Percentiles rank a stretch among this genome's conserved stretches.
Conservation (phyloP, 805 yeast species). For the Candida insectalens region DNA sequence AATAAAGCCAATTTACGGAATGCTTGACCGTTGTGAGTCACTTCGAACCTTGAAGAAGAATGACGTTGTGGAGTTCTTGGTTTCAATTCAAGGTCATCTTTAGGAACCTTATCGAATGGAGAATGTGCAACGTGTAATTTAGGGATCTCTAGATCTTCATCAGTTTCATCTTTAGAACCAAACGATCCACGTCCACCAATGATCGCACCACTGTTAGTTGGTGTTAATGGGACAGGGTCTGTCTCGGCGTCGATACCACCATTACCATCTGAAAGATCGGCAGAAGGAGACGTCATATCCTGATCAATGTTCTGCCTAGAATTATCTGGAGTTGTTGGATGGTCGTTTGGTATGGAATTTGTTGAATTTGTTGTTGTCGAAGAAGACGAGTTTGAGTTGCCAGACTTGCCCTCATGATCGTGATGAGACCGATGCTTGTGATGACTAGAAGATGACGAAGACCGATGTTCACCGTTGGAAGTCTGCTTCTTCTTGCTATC, state of each 20-base stretch:
- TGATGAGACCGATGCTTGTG: constrained; percentile 1
- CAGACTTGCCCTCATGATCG: background rate
- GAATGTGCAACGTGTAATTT: constrained; percentile 22
- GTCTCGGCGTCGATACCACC: background rate
- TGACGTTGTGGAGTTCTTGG: constrained; percentile 73
- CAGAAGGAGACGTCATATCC: background rate
- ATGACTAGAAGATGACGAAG: constrained; percentile 6
- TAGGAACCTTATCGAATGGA: constrained; percentile 29
- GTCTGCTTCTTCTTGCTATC: constrained; percentile 3
- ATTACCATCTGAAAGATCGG: background rate
- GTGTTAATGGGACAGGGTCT: constrained; percentile 2
- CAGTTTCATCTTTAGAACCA: constrained; percentile 5
- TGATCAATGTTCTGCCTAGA: no score
- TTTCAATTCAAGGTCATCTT: constrained; percentile 73
- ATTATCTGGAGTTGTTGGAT: background rate
- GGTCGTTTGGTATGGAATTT: background rate
- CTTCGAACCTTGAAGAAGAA: constrained; percentile 85
- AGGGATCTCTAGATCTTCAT: constrained; percentile 17
- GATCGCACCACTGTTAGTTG: constrained; percentile 1
- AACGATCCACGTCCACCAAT: constrained; percentile 1
- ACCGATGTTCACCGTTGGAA: constrained; percentile 7
- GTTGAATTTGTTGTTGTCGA: constrained; percentile 2
- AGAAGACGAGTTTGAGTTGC: background rate
- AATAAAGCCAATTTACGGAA: constrained; percentile 75
- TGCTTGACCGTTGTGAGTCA: constrained; percentile 50